These are phyloP conservation scores for Podaxis sp. DNA, from an alignment of 768 basidiomycete genomes.

Conservation along the genomic window DNA sequence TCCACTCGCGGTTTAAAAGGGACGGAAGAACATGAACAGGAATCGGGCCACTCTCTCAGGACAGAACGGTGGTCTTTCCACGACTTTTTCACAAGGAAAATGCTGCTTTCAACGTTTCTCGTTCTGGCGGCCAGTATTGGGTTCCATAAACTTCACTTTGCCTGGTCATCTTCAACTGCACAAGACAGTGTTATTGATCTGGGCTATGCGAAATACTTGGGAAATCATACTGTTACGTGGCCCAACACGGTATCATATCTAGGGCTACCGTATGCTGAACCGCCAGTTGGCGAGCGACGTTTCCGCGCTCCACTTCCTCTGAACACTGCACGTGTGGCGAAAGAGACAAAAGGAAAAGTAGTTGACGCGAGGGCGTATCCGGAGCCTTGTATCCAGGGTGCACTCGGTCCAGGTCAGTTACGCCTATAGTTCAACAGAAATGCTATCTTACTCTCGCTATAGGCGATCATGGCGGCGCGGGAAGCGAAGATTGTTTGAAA, in stretches of 20 bases:
- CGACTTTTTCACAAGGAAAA: not conserved
- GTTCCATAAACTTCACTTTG: not conserved
- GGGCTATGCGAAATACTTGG: constrained; percentile 59
- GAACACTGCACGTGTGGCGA: constrained; percentile 43
- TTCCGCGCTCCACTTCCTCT: constrained; percentile 55
- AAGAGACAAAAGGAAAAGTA: constrained; percentile 34
- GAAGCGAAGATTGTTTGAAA: constrained; percentile 67
- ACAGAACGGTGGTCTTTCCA: not conserved
- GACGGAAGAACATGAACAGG: not conserved
- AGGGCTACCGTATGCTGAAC: constrained; percentile 60
- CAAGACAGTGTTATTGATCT: constrained; percentile 43
- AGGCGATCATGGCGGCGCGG: constrained; percentile 62
- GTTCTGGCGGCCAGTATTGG: not conserved
- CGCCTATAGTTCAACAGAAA: not conserved
- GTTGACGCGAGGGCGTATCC: constrained; percentile 57
- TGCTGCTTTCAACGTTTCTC: constrained; percentile 7
- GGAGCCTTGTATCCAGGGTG: constrained; percentile 60
- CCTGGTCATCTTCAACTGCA: not conserved
- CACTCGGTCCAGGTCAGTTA: constrained; percentile 16
- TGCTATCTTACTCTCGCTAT: not conserved
- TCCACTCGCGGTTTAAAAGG: not conserved
- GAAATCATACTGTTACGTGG: constrained; percentile 41
- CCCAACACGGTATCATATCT: constrained; percentile 58
- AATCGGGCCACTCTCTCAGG: not conserved
- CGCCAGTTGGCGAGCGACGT: constrained; percentile 50